A percentile compares a stretch with the other conserved stretches of the same genome.
phyloP scores from a whole-genome alignment of 768 basidiomycete species.

The Suillus ampliporus region DNA sequence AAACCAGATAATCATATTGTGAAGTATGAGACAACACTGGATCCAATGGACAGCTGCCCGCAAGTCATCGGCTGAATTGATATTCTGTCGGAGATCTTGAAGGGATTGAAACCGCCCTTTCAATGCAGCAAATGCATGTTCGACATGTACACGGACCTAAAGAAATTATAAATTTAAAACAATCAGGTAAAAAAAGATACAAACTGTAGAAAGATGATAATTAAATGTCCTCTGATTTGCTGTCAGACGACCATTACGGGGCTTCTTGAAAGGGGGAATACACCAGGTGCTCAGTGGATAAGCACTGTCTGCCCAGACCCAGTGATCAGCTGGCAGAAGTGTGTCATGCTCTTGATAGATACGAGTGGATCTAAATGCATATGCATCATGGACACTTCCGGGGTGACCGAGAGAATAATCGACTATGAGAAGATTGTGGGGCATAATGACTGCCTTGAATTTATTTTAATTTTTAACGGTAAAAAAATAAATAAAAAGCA shows the following conservation, averaged over 20 bases:
- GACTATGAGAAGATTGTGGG: constrained; percentile 11
- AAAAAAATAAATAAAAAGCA: no score
- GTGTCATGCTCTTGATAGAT: no score
- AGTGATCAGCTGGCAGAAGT: neutral
- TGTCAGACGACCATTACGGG: constrained; percentile 19
- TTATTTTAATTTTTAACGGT: no score
- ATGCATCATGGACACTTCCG: constrained; percentile 15
- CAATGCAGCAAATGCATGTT: no score
- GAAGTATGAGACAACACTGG: constrained; percentile 15
- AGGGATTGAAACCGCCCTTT: constrained; percentile 20
- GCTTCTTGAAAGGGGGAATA: no score
- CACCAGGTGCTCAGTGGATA: no score
- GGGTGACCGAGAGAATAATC: constrained; percentile 13
- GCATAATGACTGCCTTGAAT: constrained; percentile 20
- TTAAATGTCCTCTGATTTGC: constrained; percentile 24
- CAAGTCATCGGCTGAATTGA: neutral
- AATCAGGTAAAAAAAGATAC: neutral
- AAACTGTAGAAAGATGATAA: neutral
- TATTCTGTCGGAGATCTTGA: neutral
- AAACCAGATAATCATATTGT: constrained; percentile 20
- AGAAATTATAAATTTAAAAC: constrained; percentile 17
- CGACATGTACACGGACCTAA: constrained; percentile 11
- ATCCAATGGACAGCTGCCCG: constrained; percentile 8
- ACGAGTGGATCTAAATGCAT: constrained; percentile 4
- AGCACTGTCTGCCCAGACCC: no score